Percentiles rank a stretch among this genome's conserved stretches.
phyloP scores from a whole-genome alignment of 306 rosid species.

The Astragalus membranaceus region DNA sequence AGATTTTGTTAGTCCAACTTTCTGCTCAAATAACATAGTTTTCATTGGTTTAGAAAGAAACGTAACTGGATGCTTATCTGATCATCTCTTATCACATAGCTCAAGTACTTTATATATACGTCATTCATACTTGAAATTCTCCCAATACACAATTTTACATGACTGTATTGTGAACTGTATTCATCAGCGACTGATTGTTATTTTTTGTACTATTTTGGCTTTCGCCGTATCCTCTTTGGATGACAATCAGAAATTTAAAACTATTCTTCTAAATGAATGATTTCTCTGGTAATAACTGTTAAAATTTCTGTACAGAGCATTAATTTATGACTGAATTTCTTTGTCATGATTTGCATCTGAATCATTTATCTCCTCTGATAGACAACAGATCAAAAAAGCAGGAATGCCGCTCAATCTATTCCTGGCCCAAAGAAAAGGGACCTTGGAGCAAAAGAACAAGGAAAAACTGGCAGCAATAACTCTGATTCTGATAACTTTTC shows the following conservation, averaged over 20 bases:
- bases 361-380: conserved; percentile 21
- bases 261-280: not conserved
- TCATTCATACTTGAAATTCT: not conserved
- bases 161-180: not conserved
- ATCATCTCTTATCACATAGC: not conserved
- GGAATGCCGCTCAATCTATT: conserved; percentile 59
- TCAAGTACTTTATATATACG: not conserved
- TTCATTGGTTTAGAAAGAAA: not conserved
- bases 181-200: not conserved
- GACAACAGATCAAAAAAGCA: conserved; percentile 48
- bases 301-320: not conserved
- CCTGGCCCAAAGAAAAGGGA: conserved; percentile 58
- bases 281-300: conserved; percentile 1
- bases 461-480: conserved; percentile 34
- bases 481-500: conserved; percentile 50
- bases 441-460: conserved; percentile 50
- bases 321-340: not conserved
- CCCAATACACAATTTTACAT: conserved; percentile 1
- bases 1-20: not conserved
- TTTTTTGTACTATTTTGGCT: conserved; percentile 5
- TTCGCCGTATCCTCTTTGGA: not conserved
- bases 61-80: not conserved
- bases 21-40: not conserved
- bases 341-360: conserved; percentile 9
- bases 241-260: not conserved